A percentile compares a stretch with the other conserved stretches of the same genome.
Evolutionary conservation across 148 eudicot species (phyloP).

Genomic region (Bassia scoparia): DNA sequence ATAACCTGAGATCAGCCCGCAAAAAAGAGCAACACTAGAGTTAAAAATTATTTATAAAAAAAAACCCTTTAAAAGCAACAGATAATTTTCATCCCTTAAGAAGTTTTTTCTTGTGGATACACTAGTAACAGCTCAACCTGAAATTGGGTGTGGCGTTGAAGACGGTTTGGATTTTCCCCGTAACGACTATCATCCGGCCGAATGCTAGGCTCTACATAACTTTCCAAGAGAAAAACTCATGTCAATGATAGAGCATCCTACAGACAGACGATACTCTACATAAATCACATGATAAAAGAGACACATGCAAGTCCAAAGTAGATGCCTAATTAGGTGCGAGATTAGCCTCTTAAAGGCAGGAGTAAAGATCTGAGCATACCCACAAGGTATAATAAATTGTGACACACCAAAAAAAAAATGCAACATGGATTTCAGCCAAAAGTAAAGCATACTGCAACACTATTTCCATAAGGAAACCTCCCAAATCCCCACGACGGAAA

Average conservation of each 20-base stretch:
- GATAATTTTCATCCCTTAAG: neutral
- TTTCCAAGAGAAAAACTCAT: conserved; percentile 38
- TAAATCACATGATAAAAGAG: conserved; percentile 6
- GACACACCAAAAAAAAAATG: neutral
- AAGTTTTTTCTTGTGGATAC: neutral
- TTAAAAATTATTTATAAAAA: no score
- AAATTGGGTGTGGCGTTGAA: conserved; percentile 98
- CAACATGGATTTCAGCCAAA: no score
- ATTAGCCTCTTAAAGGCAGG: neutral
- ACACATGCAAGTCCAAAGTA: conserved; percentile 1
- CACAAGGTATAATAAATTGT: neutral
- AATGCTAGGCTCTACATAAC: conserved; percentile 97
- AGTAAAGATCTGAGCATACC: neutral
- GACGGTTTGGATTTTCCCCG: conserved; percentile 98
- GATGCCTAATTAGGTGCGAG: neutral
- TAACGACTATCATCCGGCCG: conserved; percentile 99
- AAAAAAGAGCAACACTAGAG: conserved; percentile 7
- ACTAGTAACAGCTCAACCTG: conserved; percentile 51
- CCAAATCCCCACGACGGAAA: no score
- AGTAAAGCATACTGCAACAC: no score
- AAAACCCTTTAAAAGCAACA: conserved; percentile 5
- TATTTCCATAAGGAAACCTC: no score
- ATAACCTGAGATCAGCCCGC: conserved; percentile 59
- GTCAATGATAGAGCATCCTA: conserved; percentile 23
- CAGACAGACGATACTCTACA: neutral